A percentile compares a stretch with the other conserved stretches of the same genome.
These are phyloP conservation scores for Leccinum incarnatum DNA, from an alignment of 768 basidiomycete species.

Conservation along the genomic window DNA sequence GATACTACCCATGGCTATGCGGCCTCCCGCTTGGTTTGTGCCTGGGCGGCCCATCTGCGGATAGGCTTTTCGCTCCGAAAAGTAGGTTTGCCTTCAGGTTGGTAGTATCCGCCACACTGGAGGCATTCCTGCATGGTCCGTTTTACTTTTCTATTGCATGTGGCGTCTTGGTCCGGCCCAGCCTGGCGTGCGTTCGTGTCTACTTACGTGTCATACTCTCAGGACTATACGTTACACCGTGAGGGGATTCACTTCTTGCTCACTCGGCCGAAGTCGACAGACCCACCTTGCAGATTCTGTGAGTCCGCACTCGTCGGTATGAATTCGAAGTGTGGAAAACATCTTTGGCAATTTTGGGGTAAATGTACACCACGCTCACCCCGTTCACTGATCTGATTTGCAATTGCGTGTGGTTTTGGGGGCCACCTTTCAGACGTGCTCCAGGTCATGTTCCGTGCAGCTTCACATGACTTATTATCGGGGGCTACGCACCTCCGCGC, in stretches of 20 bases:
- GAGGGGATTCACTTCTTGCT: constrained; percentile 18
- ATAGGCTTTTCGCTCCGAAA: constrained; percentile 38
- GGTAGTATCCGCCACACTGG: constrained; percentile 16
- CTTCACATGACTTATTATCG: background rate
- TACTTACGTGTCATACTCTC: constrained; percentile 13
- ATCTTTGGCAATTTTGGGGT: background rate
- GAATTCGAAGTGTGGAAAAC: background rate
- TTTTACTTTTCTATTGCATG: constrained; percentile 16
- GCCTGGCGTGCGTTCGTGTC: no score
- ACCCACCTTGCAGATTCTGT: constrained; percentile 22
- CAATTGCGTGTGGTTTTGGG: background rate
- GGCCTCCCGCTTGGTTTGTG: no score
- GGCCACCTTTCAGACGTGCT: background rate
- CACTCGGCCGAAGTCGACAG: constrained; percentile 18
- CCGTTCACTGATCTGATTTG: background rate
- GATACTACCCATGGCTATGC: no score
- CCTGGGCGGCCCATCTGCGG: constrained; percentile 27
- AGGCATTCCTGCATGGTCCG: constrained; percentile 24
- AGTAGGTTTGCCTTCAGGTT: constrained; percentile 34
- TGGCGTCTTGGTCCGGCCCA: constrained; percentile 17
- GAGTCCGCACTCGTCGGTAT: no score
- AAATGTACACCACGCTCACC: background rate
- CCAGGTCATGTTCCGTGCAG: background rate
- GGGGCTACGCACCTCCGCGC: background rate
- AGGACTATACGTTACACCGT: constrained; percentile 1